These are phyloP conservation scores for Aspergillus viridinutans DNA, from an alignment of 2,329 filamentous ascomycete genomes.

Conservation along the genomic window DNA sequence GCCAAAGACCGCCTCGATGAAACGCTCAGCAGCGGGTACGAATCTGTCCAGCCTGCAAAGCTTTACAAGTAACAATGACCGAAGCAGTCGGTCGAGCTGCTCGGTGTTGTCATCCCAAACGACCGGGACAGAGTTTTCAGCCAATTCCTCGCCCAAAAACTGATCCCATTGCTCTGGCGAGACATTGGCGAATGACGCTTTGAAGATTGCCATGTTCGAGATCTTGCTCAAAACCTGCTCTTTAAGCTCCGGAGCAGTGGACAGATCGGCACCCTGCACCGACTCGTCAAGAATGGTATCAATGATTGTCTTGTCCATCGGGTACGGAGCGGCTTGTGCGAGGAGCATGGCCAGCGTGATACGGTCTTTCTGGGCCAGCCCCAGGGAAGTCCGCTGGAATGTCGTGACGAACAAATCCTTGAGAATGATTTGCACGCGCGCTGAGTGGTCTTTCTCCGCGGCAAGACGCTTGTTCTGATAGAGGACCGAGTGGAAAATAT, in stretches of 20 bases:
- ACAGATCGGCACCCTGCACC: conserved; percentile 73
- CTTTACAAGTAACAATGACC: conserved; percentile 86
- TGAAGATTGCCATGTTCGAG: conserved; percentile 67
- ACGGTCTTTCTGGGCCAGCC: conserved; percentile 87
- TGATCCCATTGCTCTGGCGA: conserved; percentile 66
- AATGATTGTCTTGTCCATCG: conserved; percentile 86
- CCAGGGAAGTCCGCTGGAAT: conserved; percentile 89
- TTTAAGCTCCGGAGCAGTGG: conserved; percentile 59
- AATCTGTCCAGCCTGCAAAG: conserved; percentile 94
- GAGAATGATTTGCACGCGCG: conserved; percentile 83
- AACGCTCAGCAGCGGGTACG: conserved; percentile 86
- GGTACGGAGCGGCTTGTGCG: conserved; percentile 90
- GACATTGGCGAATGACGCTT: conserved; percentile 63
- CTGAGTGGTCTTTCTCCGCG: conserved; percentile 68
- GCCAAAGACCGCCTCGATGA: conserved; percentile 82
- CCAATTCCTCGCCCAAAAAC: conserved; percentile 81
- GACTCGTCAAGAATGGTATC: conserved; percentile 79
- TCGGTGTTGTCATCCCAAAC: conserved; percentile 65
- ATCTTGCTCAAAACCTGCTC: conserved; percentile 67
- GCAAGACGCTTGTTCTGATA: conserved; percentile 71
- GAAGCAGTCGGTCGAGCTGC: conserved; percentile 69
- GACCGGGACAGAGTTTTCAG: conserved; percentile 75
- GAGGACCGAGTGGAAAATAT: conserved; percentile 93
- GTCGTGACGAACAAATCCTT: conserved; percentile 86
- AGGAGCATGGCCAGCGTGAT: conserved; percentile 93